Base-by-base conservation (phyloP, 2,329 filamentous ascomycete genomes). In the Podosphaera aphanis region DNA sequence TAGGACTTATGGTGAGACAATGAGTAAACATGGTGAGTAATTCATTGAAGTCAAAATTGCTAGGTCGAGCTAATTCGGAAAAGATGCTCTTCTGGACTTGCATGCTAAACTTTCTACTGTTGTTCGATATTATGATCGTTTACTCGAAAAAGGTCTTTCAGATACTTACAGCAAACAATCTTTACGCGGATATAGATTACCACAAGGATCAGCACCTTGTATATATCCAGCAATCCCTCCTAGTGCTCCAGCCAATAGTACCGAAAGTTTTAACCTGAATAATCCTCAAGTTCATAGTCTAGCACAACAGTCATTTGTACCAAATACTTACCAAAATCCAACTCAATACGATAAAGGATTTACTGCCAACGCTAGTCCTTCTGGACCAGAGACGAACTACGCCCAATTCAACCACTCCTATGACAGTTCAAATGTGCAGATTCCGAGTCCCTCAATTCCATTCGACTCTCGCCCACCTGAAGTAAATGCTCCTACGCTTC, bases 11-110 rank as follows among this genome's bases (percentile, higher is more conserved):
- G 90, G 90, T 46, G 90, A 98, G 65, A 94, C 90, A 0, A 95
- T 98, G 90, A 95, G 90, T 72, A 98, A 98, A 63, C 90, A 95
- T 61, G 86, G n/a, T n/a, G n/a, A n/a, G 83, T 83, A 66, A 59
- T 74, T 21, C 25, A 19, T 1, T 16, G 2, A 40, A n/a, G 2
- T 31, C 15, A 19, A 45, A 31, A 11, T 29, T 2, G 23, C 13
- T n/a, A 18, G n/a, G 31, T 31, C 63, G 70, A 56, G 70, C 51
- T 11, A 25, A 6, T 5, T 19, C 50, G 90, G 5, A 16, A 19
- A 29, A 43, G 86, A 98, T 60, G 90, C 88, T 0, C 69, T 98
- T 8, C 72, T 95, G 20, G 90, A 98, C 60, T 68, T 98, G 0
- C 90, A 98, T 59, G 82, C 85, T 16, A 98, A 98, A 60, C 68